These are phyloP conservation scores for Termitomyces sp. DNA, from an alignment of 768 basidiomycete genomes.

Conservation along the genomic window DNA sequence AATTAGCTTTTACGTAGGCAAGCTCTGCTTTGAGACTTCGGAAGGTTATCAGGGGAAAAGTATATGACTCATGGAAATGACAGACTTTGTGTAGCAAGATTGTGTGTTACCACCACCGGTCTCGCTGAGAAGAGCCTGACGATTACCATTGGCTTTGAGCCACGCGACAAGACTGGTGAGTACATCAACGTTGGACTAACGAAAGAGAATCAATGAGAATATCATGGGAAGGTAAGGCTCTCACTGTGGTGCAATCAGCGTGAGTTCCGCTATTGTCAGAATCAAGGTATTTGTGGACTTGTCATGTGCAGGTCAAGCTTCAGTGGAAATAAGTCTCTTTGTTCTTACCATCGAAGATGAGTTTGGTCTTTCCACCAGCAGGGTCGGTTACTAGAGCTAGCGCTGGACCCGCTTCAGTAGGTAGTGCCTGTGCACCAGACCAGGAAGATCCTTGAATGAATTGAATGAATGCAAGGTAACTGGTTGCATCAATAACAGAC, in stretches of 20 bases:
- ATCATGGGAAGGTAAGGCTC: neutral
- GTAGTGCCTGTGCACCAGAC: constrained; percentile 26
- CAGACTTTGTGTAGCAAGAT: constrained; percentile 35
- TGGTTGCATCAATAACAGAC: neutral
- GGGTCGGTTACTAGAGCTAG: constrained; percentile 37
- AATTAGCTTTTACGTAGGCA: constrained; percentile 38
- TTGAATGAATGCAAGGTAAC: neutral
- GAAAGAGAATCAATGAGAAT: neutral
- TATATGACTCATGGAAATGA: neutral
- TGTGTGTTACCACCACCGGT: constrained; percentile 51
- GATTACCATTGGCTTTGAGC: constrained; percentile 27
- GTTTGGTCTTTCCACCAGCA: constrained; percentile 33
- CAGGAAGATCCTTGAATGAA: constrained; percentile 19
- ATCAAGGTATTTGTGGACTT: constrained; percentile 59
- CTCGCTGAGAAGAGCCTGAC: constrained; percentile 36
- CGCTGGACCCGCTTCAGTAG: constrained; percentile 40
- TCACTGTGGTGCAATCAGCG: constrained; percentile 25
- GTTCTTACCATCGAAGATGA: constrained; percentile 42
- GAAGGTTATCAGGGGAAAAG: neutral
- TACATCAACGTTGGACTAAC: constrained; percentile 36
- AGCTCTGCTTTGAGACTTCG: constrained; percentile 36
- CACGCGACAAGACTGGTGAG: constrained; percentile 37
- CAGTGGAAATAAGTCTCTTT: neutral
- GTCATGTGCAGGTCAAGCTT: neutral
- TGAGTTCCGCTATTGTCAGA: constrained; percentile 41